phyloP scores from a whole-genome alignment of 352 stramenopile genomes.

The Phytophthora colocasiae region DNA sequence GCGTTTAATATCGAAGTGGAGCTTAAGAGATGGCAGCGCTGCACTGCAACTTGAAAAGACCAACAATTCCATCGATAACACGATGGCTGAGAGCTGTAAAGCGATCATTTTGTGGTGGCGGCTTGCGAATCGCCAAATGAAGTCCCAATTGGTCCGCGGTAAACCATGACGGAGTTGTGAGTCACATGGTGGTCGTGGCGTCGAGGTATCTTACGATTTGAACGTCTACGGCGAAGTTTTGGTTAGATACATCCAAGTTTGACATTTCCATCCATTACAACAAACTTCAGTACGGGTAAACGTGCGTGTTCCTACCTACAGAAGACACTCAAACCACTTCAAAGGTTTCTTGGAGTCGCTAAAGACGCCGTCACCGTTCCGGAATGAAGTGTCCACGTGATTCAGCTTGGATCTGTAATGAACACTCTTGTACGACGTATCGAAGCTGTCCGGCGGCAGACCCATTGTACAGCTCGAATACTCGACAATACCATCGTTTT shows the following conservation, averaged over 20 bases:
- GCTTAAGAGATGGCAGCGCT: slow-evolving; percentile 34
- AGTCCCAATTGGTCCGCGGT: background rate
- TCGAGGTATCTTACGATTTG: slow-evolving; percentile 18
- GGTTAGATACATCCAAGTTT: background rate
- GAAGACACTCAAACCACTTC: slow-evolving; percentile 76
- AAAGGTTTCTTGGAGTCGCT: slow-evolving; percentile 58
- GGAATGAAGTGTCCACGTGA: slow-evolving; percentile 66
- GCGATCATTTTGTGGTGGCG: slow-evolving; percentile 7
- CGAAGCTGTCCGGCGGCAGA: slow-evolving; percentile 38
- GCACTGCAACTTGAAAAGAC: background rate
- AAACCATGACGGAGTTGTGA: no score
- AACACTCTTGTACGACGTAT: slow-evolving; percentile 39
- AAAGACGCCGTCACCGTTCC: slow-evolving; percentile 62
- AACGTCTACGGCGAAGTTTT: no score
- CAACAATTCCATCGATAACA: background rate
- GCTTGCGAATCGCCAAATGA: slow-evolving; percentile 14
- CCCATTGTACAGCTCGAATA: slow-evolving; percentile 54
- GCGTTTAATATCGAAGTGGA: slow-evolving; percentile 54
- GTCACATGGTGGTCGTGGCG: slow-evolving; percentile 2
- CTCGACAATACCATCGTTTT: slow-evolving; percentile 61
- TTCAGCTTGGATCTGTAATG: slow-evolving; percentile 64
- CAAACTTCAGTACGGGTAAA: slow-evolving; percentile 14
- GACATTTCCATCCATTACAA: slow-evolving; percentile 26
- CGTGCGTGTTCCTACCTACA: slow-evolving; percentile 33
- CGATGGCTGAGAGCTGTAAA: slow-evolving; percentile 1